Evolutionary conservation across 2,329 filamentous ascomycete genomes (phyloP), one percentile per base, ranked within the genome.

Genomic region (Ophiognomonia clavigignenti-juglandacearum): DNA sequence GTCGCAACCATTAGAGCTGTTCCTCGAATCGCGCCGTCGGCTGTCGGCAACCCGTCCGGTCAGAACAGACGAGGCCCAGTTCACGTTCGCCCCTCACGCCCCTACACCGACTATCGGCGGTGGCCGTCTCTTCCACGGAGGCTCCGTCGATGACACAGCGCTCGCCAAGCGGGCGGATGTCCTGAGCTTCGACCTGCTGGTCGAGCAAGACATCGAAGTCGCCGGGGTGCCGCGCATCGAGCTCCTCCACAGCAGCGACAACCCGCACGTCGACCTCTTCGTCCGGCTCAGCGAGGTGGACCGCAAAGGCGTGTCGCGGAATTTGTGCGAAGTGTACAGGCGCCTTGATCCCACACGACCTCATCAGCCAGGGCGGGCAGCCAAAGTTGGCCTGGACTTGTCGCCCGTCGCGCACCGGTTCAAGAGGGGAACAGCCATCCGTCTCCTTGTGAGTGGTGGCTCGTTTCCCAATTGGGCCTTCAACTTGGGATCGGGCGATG

Each of bases 211-310:
- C 24, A 3, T 61, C 3, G 52, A 57, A 19, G 44, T 61, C 9
- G 27, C 53, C 2, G 58, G 57, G 3, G 50, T 46, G 13, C 56
- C 59, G 9, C 41, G 35, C 2, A 37, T 61, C 1, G 45, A 57
- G n/a, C 36, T 61, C 0, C 4, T 41, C 3, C 59, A 61, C 51
- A 55, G 55, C 24, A 59, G 51, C 38, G 50, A 59, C 41, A 50
- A 50, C 34, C 51, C 57, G 0, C 46, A 58, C 40, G 56, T 47
- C 13, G 59, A 60, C 43, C 23, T 61, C 0, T 57, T 57, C 6
- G 50, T 59, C 7, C 54, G 57, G 4, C 45, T 61, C 4, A 55
- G 54, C 35, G 56, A 57, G 20, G 56, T 61, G 5, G 51, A 58
- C 31, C 20, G 23, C 37, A 50, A 50, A 22, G 59, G 58, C 6